Base-by-base conservation (phyloP, 1,284 basidiomycete genomes). In the Ceratobasidium sp. region DNA sequence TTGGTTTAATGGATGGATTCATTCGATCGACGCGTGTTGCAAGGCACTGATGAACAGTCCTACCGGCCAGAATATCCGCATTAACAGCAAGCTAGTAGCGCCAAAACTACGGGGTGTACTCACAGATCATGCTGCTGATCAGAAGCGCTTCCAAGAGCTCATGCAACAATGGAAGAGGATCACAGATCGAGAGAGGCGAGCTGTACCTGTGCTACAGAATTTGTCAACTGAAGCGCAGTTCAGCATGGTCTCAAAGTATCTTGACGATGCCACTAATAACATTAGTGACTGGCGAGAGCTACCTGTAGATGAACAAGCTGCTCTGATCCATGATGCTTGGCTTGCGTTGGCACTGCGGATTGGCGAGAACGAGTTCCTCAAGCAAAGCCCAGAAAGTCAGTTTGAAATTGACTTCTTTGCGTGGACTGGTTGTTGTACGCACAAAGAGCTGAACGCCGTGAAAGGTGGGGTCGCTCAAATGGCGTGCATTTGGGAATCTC, bases 391-490 rank as follows among this genome's bases (percentile, higher is more conserved):
- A 23, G 67, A 69, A 33, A 26, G 2, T 12, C 46, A 56, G 33
- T 13, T 12, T 9, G 38, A 52, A 15, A 33, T 40, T n/a, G 48
- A 52, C 26, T 69, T 69, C 12, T 23, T 73, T 79, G 76, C 86
- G 23, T 83, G 83, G 81, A 80, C 80, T 10, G 84, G 86, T 0
- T 87, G 86, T 78, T 83, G 83, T 50, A 85, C 85, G 84, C 86
- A 87, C 80, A 87, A 87, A 77, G 85, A 86, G 7, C 80, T 84
- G 15, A 87, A 87, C 78, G 75, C 79, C n/a, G 81, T 86, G 40
- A 84, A 84, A 67, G 85, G 83, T 0, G 85, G 86, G 0, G 82
- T 82, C 59, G 69, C 57, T 9, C 70, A 42, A 1, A 83, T 85
- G 83, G 26, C 68, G 40, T 77, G 28, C 5, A 81, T 69, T 23